These are phyloP conservation scores for Colletotrichum tofieldiae DNA, from an alignment of 2,329 filamentous ascomycete genomes.

Conservation along the genomic window DNA sequence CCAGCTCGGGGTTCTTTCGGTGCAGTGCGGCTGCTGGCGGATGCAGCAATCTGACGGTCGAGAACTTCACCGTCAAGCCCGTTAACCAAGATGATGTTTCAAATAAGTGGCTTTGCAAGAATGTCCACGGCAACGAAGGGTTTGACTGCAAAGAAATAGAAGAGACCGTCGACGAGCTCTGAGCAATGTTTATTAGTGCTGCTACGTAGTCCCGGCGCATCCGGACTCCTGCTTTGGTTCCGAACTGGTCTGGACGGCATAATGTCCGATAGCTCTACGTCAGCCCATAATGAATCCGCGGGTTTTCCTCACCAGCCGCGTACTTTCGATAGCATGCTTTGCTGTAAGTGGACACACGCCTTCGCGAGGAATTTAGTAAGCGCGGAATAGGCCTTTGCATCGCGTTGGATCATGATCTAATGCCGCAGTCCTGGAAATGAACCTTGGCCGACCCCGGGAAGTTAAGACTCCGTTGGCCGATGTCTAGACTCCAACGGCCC, in stretches of 20 bases:
- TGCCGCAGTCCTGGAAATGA: neutral
- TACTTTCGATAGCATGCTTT: conserved; percentile 11
- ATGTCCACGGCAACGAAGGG: conserved; percentile 46
- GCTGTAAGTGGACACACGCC: conserved; percentile 14
- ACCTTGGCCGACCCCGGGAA: conserved; percentile 28
- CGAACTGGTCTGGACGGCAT: neutral
- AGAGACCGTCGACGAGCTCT: conserved; percentile 25
- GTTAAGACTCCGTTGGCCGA: conserved; percentile 27
- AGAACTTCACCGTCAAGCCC: conserved; percentile 46
- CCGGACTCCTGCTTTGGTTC: neutral
- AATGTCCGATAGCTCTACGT: neutral
- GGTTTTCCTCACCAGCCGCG: neutral
- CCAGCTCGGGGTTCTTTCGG: conserved; percentile 49
- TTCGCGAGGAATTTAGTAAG: conserved; percentile 10
- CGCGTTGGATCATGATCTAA: neutral
- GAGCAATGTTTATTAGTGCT: neutral
- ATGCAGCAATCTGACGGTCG: conserved; percentile 50
- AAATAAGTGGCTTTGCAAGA: conserved; percentile 49
- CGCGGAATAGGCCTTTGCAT: neutral
- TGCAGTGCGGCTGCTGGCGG: conserved; percentile 52
- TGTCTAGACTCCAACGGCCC: neutral
- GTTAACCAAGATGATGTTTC: conserved; percentile 42
- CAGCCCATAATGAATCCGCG: neutral
- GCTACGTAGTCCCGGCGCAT: conserved; percentile 21
- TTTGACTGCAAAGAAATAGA: conserved; percentile 46